Evolutionary conservation across 345 rosid genomes (phyloP), one percentile per base, ranked within the genome.

Genomic region (Boechera stricta): DNA sequence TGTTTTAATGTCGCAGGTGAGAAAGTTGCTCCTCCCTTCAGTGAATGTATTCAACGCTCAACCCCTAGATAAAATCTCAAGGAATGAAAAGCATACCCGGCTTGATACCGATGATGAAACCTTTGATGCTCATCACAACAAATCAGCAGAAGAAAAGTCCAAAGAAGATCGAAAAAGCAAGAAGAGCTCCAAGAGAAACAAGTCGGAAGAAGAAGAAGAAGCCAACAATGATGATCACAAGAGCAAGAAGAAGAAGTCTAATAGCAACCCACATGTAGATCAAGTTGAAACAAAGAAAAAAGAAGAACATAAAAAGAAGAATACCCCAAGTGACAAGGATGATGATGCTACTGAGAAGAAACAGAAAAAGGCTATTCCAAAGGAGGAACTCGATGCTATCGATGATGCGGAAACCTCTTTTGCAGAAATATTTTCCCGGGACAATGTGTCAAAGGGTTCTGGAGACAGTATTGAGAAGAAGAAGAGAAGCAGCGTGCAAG

Each of bases 11-110:
- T 67, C 3, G 38, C 89, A 92, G 98, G 84, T 92, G 67, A 80
- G 75, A 54, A 83, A 79, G 51, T 75, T 84, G 33, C 82, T 90
- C 45, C 91, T 86, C 77, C 15, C 84, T 75, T 77, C 77, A 32
- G 82, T 92, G 86, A 90, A 86, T 56, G 81, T 92, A 55, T 89
- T 92, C 84, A 92, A 94, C 79, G 85, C 96, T 58, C 86, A 73
- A 77, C 90, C 91, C n/a, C 47, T 89, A 51, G 84, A 79, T 38
- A 88, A 82, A 84, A 62, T 49, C 72, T 49, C 80, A 26, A 86
- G 74, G 39, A 80, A 58, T 0, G 80, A 69, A 74, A 79, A 64
- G 72, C 64, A 72, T 71, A 74, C 55, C 6, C 56, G 68, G 29
- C 48, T 77, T 35, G 75, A 80, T 63, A 33, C 28, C 68, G 35